phyloP scores from a whole-genome alignment of 495 filamentous ascomycete genomes.

The Penicillium fimorum region DNA sequence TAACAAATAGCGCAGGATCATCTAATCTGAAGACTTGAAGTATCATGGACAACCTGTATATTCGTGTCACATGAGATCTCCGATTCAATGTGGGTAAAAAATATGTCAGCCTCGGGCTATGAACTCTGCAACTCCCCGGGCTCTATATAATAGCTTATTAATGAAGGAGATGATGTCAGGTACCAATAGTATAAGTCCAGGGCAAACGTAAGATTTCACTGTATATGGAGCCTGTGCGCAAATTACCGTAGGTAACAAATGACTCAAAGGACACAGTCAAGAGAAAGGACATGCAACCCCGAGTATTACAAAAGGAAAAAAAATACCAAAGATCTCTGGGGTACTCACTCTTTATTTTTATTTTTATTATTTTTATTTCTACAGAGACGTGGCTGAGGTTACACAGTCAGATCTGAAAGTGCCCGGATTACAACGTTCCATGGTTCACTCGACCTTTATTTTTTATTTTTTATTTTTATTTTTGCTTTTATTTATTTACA shows the following conservation, averaged over 20 bases:
- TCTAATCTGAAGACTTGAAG: background rate
- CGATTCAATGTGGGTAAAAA: constrained; percentile 9
- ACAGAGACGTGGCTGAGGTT: constrained; percentile 10
- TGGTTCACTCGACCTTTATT: constrained; percentile 7
- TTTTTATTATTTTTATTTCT: constrained; percentile 3
- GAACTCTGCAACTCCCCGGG: no score
- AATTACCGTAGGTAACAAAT: background rate
- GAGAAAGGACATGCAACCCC: constrained; percentile 1
- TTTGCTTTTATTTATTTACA: background rate
- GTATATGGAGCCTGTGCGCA: background rate
- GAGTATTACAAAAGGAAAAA: background rate
- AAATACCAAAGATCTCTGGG: background rate
- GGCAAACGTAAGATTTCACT: background rate
- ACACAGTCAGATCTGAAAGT: constrained; percentile 12
- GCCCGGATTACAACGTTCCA: constrained; percentile 9
- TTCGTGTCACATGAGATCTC: constrained; percentile 14
- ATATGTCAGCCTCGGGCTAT: constrained; percentile 10
- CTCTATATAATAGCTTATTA: background rate
- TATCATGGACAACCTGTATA: constrained; percentile 5
- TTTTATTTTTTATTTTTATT: background rate
- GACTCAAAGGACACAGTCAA: background rate
- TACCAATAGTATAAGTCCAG: no score
- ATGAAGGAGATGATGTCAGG: background rate
- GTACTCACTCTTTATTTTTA: background rate
- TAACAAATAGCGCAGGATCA: background rate